Base-by-base conservation (phyloP, 805 yeast species). In the Hanseniaspora vineae region DNA sequence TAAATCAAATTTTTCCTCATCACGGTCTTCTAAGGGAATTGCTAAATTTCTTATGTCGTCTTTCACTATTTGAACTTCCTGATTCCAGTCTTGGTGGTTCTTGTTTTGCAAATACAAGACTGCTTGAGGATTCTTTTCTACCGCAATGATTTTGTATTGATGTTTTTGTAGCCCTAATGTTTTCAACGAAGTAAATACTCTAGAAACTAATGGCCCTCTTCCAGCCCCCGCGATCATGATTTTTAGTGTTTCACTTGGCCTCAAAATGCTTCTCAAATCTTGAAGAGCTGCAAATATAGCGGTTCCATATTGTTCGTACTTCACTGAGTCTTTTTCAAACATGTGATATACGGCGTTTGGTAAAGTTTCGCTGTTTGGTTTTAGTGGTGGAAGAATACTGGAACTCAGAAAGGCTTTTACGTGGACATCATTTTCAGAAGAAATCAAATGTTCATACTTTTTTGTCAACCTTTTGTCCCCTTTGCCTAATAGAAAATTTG, bases 161-260 rank as follows among this genome's bases (percentile, higher is more conserved):
- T 53, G 56, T 4, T 54, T 39, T 9, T 42, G 9, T 15, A 66
- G 49, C 39, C 52, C 51, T 3, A 72, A 52, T 18, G 55, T 55
- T 2, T 59, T 55, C 1, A 77, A 54, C 2, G 79, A 75, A 6
- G 64, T 57, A 31, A 73, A 64, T 0, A 75, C 66, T 18, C 72
- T 67, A 42, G 79, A 79, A 2, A 88, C 78, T 31, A 89, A 63
- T 0, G 90, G 89, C 1, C 97, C 97, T 42, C 87, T 67, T 1
- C 97, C 97, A 0, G 96, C 92, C 0, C 97, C 97, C 2, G 83
- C 78, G 2, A 89, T 72, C 3, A 83, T 70, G 9, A 84, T 65
- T 11, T 65, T 64, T 29, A 71, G 52, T 10, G 51, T 57, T 17
- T 47, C 42, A 11, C 48, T 40, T 12, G 46, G 47, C 4, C 57